Percentiles rank a stretch among this genome's conserved stretches.
phyloP scores from a whole-genome alignment of 352 stramenopile genomes.

The Proteromonas lacertae region DNA sequence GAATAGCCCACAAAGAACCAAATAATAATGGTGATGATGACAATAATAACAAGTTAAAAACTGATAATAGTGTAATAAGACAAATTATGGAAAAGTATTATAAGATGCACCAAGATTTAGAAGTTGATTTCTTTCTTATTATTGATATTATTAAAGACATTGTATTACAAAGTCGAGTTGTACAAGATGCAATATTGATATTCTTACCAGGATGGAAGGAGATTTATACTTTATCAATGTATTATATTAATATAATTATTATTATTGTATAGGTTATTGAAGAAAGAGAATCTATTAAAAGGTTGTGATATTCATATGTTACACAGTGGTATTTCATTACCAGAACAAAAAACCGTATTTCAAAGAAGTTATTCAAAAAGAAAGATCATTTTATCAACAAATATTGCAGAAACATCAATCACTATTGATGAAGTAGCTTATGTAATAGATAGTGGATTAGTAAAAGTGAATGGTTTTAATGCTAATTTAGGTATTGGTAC shows the following conservation, averaged over 20 bases:
- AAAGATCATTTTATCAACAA: conserved; percentile 67
- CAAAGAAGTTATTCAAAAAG: conserved; percentile 2
- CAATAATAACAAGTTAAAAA: too few species aligned
- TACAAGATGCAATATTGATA: conserved; percentile 39
- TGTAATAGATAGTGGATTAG: conserved; percentile 7
- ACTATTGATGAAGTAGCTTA: conserved; percentile 44
- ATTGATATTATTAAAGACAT: conserved; percentile 9
- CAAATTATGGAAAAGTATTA: too few species aligned
- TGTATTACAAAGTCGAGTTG: conserved; percentile 3
- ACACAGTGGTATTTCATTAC: too few species aligned
- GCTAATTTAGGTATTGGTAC: too few species aligned
- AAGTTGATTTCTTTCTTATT: conserved; percentile 11
- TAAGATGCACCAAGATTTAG: conserved; percentile 8
- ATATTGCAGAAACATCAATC: conserved; percentile 76
- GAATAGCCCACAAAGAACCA: too few species aligned
- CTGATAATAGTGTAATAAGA: too few species aligned
- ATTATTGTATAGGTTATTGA: too few species aligned
- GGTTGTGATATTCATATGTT: too few species aligned
- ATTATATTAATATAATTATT: too few species aligned
- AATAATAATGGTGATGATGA: too few species aligned
- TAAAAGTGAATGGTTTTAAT: conserved; percentile 16
- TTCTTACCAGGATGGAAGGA: conserved; percentile 63
- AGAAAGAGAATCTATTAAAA: too few species aligned
- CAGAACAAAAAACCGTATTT: conserved; percentile 1
- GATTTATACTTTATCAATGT: conserved; percentile 43